Evolutionary conservation across 768 basidiomycete species (phyloP).

Genomic region (Sistotremastrum niveocremeum): DNA sequence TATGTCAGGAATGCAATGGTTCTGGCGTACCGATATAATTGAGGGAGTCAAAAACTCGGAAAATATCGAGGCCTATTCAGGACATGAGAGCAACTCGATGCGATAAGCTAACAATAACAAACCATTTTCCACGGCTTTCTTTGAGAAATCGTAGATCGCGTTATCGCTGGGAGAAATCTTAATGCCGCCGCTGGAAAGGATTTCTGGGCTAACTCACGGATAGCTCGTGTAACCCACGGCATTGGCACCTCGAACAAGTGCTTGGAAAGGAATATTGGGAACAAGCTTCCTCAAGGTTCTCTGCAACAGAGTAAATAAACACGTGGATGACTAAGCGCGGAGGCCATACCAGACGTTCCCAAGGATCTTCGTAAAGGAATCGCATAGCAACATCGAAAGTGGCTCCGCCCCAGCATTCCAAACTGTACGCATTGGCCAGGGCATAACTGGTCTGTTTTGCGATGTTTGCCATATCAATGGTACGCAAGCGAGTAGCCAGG

Average conservation of each 20-base stretch:
- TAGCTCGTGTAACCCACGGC: slow-evolving; percentile 99
- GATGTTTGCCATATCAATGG: slow-evolving; percentile 95
- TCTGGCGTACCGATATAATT: slow-evolving; percentile 81
- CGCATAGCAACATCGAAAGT: slow-evolving; percentile 99
- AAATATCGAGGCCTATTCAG: slow-evolving; percentile 62
- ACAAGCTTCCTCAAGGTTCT: slow-evolving; percentile 88
- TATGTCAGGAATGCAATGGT: neutral
- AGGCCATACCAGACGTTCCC: slow-evolving; percentile 78
- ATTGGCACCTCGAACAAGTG: slow-evolving; percentile 95
- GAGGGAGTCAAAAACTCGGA: slow-evolving; percentile 97
- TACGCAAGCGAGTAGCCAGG: slow-evolving; percentile 89
- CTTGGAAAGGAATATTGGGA: slow-evolving; percentile 97
- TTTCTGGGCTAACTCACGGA: slow-evolving; percentile 43
- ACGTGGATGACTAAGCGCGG: neutral
- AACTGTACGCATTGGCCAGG: slow-evolving; percentile 85
- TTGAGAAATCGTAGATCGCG: slow-evolving; percentile 98
- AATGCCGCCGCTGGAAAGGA: neutral
- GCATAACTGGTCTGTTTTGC: slow-evolving; percentile 96
- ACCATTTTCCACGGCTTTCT: slow-evolving; percentile 99
- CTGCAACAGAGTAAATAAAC: slow-evolving; percentile 21
- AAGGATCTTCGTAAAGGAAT: slow-evolving; percentile 98
- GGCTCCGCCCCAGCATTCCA: slow-evolving; percentile 99
- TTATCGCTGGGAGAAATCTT: slow-evolving; percentile 52
- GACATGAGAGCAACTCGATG: neutral
- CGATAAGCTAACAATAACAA: neutral